Evolutionary conservation across 371 early-diverging fungal genomes (phyloP), one percentile per base, ranked within the genome.

Genomic region (Massospora cicadina): DNA sequence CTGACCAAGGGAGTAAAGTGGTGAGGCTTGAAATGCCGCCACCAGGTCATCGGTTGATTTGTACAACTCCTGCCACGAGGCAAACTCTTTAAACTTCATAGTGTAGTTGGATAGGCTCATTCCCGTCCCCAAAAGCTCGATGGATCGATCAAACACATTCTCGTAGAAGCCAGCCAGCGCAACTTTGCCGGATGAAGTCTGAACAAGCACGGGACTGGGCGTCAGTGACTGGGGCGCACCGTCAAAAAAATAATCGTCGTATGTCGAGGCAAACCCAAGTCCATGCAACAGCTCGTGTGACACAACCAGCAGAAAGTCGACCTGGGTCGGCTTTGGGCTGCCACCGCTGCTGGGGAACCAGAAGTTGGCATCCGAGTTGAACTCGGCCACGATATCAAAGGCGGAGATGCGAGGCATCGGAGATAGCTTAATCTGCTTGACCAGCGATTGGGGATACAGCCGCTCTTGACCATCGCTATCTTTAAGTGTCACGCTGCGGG

Each of bases 381-480:
- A 69, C 7, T 65, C 29, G 25, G 70, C 70, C 1, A 58, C 24
- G 24, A 62, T 65, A 64, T 67, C 65, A 55, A 28, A 54, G 31
- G 28, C 1, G 0, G 33, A 25, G 24, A 61, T 59, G 27, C 32
- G n/a, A 2, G 29, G 43, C 30, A 54, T 54, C 23, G 63, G 67
- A 71, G 24, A 58, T 5, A 67, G 17, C 0, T 67, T 69, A 17
- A 77, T 71, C 58, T 87, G 85, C 66, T 85, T 85, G 12, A 82
- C 71, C 32, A 84, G 66, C 12, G 82, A 74, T 68, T 87, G 87
- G 25, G 87, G 84, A 67, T 82, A 85, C 68, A 82, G 76, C 55
- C 81, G 54, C 1, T 71, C 74, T 64, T 71, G 71, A 33, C 76
- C 74, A 59, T 77, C 78, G 25, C 72, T 68, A 62, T 76, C 78